A percentile compares a stretch with the other conserved stretches of the same genome.
Evolutionary conservation across 768 basidiomycete species (phyloP).

Genomic region (Boletus pseudo-olivaceus): DNA sequence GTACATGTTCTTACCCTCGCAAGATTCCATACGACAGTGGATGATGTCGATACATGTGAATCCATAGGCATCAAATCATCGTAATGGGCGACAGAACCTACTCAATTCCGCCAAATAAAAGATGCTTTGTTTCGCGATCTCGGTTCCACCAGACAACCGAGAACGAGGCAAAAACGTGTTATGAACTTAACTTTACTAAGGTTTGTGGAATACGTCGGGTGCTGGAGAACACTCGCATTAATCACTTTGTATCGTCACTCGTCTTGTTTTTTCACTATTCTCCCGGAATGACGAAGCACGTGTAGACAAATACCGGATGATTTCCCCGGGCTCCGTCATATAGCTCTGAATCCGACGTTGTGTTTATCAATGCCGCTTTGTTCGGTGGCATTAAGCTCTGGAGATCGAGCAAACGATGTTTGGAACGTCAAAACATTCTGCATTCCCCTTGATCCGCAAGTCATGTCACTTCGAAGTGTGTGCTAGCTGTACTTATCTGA

Average conservation of each 20-base stretch:
- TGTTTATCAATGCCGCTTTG: constrained; percentile 3
- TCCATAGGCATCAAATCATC: not conserved
- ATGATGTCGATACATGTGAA: not conserved
- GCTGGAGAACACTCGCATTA: constrained; percentile 1
- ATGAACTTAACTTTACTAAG: constrained; percentile 18
- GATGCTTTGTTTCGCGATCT: constrained; percentile 1
- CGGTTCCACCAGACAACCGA: constrained; percentile 17
- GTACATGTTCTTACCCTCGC: not conserved
- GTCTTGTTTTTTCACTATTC: not conserved
- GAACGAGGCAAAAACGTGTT: constrained; percentile 24
- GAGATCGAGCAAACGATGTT: constrained; percentile 5
- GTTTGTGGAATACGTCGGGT: not conserved
- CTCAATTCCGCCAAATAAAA: not conserved
- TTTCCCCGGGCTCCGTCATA: not conserved
- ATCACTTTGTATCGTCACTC: not conserved
- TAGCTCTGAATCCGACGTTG: not conserved
- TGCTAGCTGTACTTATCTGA: not conserved
- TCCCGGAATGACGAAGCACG: not conserved
- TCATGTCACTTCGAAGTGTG: not conserved
- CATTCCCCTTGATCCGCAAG: not conserved
- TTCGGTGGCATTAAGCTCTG: constrained; percentile 19
- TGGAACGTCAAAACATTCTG: not conserved
- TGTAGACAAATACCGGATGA: not conserved
- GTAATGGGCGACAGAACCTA: not conserved
- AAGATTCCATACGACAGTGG: no score